A percentile compares a stretch with the other conserved stretches of the same genome.
Conservation (phyloP, 768 basidiomycete species). For the Agaricus bisporus region DNA sequence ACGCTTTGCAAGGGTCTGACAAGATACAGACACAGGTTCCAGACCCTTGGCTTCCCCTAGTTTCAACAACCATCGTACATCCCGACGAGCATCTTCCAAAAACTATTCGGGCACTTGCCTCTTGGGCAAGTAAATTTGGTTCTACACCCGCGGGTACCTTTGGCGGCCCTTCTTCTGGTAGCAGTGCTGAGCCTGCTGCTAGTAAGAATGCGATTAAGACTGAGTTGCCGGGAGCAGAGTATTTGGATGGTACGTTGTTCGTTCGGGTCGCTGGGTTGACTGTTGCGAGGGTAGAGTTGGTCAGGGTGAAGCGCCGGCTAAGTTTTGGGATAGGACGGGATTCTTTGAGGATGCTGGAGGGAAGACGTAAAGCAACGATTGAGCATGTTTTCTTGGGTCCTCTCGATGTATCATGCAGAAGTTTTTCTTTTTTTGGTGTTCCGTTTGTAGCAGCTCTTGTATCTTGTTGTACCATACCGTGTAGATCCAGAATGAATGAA, state of each 20-base stretch:
- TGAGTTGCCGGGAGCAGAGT: slow-evolving; percentile 42
- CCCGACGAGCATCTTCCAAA: slow-evolving; percentile 49
- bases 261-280: slow-evolving; percentile 50
- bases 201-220: neutral
- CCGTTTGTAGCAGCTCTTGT: too few species aligned
- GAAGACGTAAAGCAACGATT: neutral
- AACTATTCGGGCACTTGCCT: slow-evolving; percentile 29
- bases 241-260: slow-evolving; percentile 60
- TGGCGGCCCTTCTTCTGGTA: slow-evolving; percentile 42
- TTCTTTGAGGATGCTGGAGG: slow-evolving; percentile 11
- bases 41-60: slow-evolving; percentile 55
- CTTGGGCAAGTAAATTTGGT: slow-evolving; percentile 19
- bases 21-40: slow-evolving; percentile 32
- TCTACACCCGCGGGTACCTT: slow-evolving; percentile 14
- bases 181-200: neutral
- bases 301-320: slow-evolving; percentile 23
- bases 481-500: too few species aligned
- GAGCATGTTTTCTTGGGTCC: neutral
- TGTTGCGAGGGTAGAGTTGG: slow-evolving; percentile 32
- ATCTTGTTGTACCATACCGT: too few species aligned
- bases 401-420: too few species aligned
- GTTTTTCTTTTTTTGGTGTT: too few species aligned
- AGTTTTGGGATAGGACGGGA: slow-evolving; percentile 20
- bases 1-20: slow-evolving; percentile 19
- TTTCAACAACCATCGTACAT: slow-evolving; percentile 47